Conservation (phyloP, 1,284 basidiomycete genomes). For the Marasmius fiardii region DNA sequence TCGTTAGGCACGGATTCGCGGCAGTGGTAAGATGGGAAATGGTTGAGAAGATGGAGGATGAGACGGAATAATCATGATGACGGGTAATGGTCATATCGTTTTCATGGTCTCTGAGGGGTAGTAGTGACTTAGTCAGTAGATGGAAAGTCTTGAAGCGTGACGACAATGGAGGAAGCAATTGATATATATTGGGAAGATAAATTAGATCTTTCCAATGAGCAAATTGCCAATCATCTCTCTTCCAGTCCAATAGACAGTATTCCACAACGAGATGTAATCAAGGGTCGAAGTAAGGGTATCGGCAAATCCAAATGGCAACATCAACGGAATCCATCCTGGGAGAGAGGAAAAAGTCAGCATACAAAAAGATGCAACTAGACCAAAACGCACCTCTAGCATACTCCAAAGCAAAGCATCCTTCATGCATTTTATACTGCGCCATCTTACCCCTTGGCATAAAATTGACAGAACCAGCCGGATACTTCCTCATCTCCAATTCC, state of each 20-base stretch:
- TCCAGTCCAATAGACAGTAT: conserved; percentile 77
- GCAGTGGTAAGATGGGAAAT: too few relatives aligned
- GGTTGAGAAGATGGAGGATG: too few relatives aligned
- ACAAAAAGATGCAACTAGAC: conserved; percentile 1
- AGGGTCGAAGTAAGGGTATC: conserved; percentile 88
- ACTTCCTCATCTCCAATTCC: conserved; percentile 79
- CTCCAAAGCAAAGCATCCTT: conserved; percentile 93
- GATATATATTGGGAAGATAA: too few relatives aligned
- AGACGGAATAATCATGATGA: too few relatives aligned
- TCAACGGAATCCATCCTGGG: conserved; percentile 85
- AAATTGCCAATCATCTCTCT: conserved; percentile 83
- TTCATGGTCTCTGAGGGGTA: too few relatives aligned
- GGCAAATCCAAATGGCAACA: conserved; percentile 91
- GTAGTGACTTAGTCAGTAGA: too few relatives aligned
- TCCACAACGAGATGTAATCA: conserved; percentile 80
- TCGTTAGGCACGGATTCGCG: too few relatives aligned
- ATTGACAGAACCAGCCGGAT: conserved; percentile 83
- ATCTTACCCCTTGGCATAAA: conserved; percentile 77
- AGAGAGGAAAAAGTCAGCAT: conserved; percentile 5
- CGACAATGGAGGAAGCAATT: too few relatives aligned
- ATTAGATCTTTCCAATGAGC: conserved; percentile 82
- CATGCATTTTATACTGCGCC: conserved; percentile 98
- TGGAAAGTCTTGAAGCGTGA: too few relatives aligned
- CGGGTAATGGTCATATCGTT: too few relatives aligned
- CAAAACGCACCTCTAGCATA: conserved; percentile 77